Conservation (phyloP, 371 early-diverging fungal genomes). For the Smittium culicis region DNA sequence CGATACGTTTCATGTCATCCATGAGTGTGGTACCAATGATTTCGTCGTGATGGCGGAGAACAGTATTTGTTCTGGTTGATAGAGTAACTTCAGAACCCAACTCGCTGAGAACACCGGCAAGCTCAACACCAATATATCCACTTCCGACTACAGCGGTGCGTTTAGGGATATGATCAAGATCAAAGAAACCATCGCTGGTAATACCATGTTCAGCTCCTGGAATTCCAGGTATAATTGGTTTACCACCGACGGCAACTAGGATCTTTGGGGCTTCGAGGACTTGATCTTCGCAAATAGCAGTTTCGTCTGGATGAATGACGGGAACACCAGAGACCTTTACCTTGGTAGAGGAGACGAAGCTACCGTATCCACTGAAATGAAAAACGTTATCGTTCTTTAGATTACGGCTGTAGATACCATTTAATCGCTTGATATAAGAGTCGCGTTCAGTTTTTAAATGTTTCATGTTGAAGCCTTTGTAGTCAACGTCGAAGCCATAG, state of each 20-base stretch:
- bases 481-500: conserved; percentile 66
- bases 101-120: conserved; percentile 88
- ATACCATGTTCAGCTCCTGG: conserved; percentile 81
- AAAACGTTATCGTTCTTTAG: conserved; percentile 74
- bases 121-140: too few relatives aligned
- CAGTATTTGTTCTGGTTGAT: conserved; percentile 66
- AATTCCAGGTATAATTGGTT: conserved; percentile 52
- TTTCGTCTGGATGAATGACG: too few relatives aligned
- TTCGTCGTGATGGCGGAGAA: too few relatives aligned
- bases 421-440: conserved; percentile 87
- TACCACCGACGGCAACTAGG: conserved; percentile 78
- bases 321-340: conserved; percentile 58
- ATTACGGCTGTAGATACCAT: conserved; percentile 88
- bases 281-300: conserved; percentile 23
- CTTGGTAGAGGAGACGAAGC: conserved; percentile 58
- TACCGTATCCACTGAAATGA: conserved; percentile 67
- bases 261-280: conserved; percentile 65
- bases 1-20: conserved; percentile 54
- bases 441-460: conserved; percentile 79
- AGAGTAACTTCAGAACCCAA: conserved; percentile 79
- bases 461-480: conserved; percentile 39
- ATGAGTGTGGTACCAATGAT: conserved; percentile 71
- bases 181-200: conserved; percentile 92
- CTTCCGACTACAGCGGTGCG: too few relatives aligned
- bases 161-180: too few relatives aligned